phyloP scores from a whole-genome alignment of 495 filamentous ascomycete species.

The Thozetella sp. region DNA sequence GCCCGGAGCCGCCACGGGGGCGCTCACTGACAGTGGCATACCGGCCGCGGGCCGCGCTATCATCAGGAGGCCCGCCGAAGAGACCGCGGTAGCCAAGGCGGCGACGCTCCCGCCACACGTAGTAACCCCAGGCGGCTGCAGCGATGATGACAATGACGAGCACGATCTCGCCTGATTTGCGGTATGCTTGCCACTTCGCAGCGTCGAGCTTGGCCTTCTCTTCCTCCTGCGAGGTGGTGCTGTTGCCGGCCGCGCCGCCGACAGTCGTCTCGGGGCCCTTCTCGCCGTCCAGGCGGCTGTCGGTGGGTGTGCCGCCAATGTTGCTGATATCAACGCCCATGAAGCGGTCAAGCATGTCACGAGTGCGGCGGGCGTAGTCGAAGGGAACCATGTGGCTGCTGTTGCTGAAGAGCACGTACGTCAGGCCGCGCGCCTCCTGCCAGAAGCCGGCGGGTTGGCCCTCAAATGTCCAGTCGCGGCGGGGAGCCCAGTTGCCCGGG shows the following conservation, averaged over 20 bases:
- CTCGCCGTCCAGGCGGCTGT: conserved; percentile 88
- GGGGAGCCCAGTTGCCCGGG: conserved; percentile 88
- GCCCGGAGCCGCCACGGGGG: conserved; percentile 24
- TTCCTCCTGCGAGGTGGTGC: conserved; percentile 76
- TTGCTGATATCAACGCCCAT: conserved; percentile 90
- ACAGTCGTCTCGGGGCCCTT: conserved; percentile 85
- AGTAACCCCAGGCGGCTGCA: conserved; percentile 79
- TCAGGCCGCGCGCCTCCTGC: conserved; percentile 91
- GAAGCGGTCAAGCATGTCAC: conserved; percentile 98
- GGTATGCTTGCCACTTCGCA: conserved; percentile 91
- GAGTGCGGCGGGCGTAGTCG: conserved; percentile 81
- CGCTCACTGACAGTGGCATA: conserved; percentile 13
- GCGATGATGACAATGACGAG: conserved; percentile 83
- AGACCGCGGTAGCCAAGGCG: conserved; percentile 57
- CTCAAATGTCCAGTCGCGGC: conserved; percentile 93
- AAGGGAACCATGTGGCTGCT: conserved; percentile 97
- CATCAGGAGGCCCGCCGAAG: conserved; percentile 22
- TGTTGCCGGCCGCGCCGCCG: conserved; percentile 66
- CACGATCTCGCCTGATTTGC: conserved; percentile 87
- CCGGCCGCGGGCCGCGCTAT: conserved; percentile 20
- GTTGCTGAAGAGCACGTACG: conserved; percentile 95
- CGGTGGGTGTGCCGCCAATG: conserved; percentile 83
- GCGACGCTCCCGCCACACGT: conserved; percentile 79
- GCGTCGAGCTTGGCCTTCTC: conserved; percentile 76
- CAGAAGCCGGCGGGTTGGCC: conserved; percentile 88